These are phyloP conservation scores for Climacium dendroides DNA, from an alignment of 225 moss, liverwort and hornwort species.

Conservation along the genomic window DNA sequence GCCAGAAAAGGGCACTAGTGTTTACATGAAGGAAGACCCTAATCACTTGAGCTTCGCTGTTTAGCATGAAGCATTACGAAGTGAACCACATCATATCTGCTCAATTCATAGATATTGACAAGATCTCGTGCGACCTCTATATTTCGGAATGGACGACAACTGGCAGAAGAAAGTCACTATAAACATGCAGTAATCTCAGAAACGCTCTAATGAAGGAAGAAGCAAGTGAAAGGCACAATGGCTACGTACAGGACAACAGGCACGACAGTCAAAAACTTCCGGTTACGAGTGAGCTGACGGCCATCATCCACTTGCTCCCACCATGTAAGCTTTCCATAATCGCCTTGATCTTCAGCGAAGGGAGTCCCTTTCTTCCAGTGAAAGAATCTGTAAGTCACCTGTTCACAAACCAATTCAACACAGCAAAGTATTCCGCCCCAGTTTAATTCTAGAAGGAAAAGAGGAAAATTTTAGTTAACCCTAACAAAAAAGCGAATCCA, in stretches of 20 bases:
- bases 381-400: constrained; percentile 96
- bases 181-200: neutral
- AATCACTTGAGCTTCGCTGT: neutral
- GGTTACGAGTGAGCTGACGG: constrained; percentile 94
- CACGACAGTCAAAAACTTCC: constrained; percentile 95
- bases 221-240: neutral
- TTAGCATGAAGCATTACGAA: neutral
- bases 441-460: neutral
- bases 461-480: neutral
- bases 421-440: neutral
- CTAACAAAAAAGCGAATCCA: neutral
- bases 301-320: constrained; percentile 99
- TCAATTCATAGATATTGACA: neutral
- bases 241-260: constrained; percentile 82
- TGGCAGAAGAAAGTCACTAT: neutral
- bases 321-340: constrained; percentile 95
- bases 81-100: neutral
- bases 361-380: constrained; percentile 99
- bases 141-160: neutral
- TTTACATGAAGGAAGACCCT: neutral
- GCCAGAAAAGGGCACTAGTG: neutral
- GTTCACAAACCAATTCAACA: constrained; percentile 1
- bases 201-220: neutral
- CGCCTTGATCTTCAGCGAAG: constrained; percentile 96
- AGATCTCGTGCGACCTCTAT: neutral